These are phyloP conservation scores for Gliomastix tumulicola DNA, from an alignment of 2,329 filamentous ascomycete species.

Conservation along the genomic window DNA sequence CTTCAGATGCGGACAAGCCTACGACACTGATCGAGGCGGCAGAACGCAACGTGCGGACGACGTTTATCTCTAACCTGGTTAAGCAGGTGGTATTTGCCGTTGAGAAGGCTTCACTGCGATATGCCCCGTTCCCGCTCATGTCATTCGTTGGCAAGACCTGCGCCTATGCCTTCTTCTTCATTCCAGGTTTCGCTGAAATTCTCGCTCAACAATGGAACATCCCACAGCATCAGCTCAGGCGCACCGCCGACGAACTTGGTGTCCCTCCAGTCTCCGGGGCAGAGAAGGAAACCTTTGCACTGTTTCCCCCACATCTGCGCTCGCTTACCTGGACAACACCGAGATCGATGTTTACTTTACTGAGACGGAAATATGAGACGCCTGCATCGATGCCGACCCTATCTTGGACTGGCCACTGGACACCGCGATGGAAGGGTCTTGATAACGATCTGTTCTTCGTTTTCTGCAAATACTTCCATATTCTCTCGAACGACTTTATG, in stretches of 20 bases:
- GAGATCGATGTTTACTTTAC: no score
- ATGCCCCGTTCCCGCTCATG: slow-evolving; percentile 59
- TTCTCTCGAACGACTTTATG: slow-evolving; percentile 68
- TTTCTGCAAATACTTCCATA: slow-evolving; percentile 82
- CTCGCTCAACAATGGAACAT: slow-evolving; percentile 76
- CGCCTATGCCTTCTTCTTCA: slow-evolving; percentile 91
- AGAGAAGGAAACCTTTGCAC: no score
- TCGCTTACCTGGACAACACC: slow-evolving; percentile 50
- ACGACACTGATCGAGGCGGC: slow-evolving; percentile 57
- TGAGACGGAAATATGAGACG: no score
- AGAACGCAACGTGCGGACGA: slow-evolving; percentile 81
- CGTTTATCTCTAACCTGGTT: slow-evolving; percentile 75
- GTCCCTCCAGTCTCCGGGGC: slow-evolving; percentile 48
- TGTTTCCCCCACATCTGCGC: slow-evolving; percentile 64
- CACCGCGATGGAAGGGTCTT: slow-evolving; percentile 75
- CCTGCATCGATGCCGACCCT: slow-evolving; percentile 60
- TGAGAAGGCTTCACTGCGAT: slow-evolving; percentile 77
- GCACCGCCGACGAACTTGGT: slow-evolving; percentile 63
- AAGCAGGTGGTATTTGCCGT: slow-evolving; percentile 83
- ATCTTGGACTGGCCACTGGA: slow-evolving; percentile 87
- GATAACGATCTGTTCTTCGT: slow-evolving; percentile 90
- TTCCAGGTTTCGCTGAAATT: slow-evolving; percentile 77
- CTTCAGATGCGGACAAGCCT: slow-evolving; percentile 51
- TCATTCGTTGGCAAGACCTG: slow-evolving; percentile 86
- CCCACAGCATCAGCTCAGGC: slow-evolving; percentile 60